Conservation (phyloP, 2,329 filamentous ascomycete species). For the Clonostachys chloroleuca region DNA sequence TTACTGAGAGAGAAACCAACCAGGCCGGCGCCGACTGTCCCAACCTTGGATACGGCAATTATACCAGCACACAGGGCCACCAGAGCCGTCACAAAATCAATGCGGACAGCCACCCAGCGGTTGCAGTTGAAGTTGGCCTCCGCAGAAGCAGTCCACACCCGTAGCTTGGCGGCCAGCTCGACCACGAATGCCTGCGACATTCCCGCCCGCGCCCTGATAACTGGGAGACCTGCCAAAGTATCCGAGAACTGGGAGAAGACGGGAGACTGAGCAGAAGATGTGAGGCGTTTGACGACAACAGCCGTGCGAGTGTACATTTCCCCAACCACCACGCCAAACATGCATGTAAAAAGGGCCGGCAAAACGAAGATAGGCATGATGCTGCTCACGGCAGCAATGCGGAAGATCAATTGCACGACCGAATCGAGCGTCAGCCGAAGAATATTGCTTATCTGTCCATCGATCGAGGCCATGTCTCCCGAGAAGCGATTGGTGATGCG, state of each 20-base stretch:
- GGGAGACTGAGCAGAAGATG: constrained; percentile 43
- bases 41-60: constrained; percentile 33
- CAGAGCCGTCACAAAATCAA: constrained; percentile 49
- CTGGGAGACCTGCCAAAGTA: constrained; percentile 41
- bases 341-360: constrained; percentile 37
- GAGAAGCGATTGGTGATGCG: constrained; percentile 52
- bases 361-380: constrained; percentile 48
- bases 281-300: constrained; percentile 37
- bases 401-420: constrained; percentile 34
- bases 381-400: constrained; percentile 40
- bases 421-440: constrained; percentile 36
- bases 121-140: constrained; percentile 52
- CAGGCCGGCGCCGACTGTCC: neutral
- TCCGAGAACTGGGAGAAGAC: constrained; percentile 54
- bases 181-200: constrained; percentile 42
- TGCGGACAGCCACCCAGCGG: constrained; percentile 50
- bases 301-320: constrained; percentile 47
- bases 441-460: constrained; percentile 39
- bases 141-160: constrained; percentile 36
- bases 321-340: constrained; percentile 37
- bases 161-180: constrained; percentile 44
- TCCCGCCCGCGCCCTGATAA: constrained; percentile 45
- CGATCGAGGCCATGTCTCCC: constrained; percentile 52
- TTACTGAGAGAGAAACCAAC: constrained; percentile 39
- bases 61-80: constrained; percentile 45